Evolutionary conservation across 352 stramenopile genomes (phyloP), one percentile per base, ranked within the genome.

Genomic region (Phytopythium cucurbitacearum): DNA sequence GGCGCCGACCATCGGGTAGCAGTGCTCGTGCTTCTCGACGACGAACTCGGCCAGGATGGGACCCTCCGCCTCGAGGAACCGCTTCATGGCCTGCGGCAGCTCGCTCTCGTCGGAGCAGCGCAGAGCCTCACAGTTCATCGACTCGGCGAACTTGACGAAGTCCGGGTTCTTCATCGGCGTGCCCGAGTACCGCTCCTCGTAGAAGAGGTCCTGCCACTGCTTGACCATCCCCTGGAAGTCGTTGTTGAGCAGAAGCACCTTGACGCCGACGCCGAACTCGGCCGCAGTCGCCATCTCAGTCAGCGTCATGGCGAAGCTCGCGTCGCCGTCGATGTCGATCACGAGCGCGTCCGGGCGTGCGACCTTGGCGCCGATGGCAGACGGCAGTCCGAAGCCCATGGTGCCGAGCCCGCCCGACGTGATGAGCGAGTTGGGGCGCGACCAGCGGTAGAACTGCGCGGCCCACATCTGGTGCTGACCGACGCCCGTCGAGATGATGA

Each of bases 191-290:
- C 94, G 88, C 67, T 97, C 82, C 43, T 98, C 87, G 73, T 98
- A 97, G 66, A 98, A 98, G 56, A 98, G 77, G 56, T 96, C 87
- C 70, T 98, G 94, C 95, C 95, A 98, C 69, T 98, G 95, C 79
- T 98, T 97, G 51, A 98, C 95, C 95, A 98, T 98, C 65, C 96
- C 96, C 78, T 98, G 95, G 62, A 92, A 95, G 64, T 98, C 83
- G 67, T 98, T 98, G 67, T 98, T 97, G 33, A 98, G 72, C 59
- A 98, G 78, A 48, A 98, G 68, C 53, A 98, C 87, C 71, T 98
- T 98, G 16, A 98, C 87, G 32, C 84, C 85, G 36, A 98, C 92
- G 60, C 92, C 91, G 63, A 95, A 94, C 65, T 98, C 89, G 11
- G 88, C 91, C 32, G 96, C 89, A 3, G 95, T 98, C 39, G 96